These are phyloP conservation scores for Cladobotryum protrusum DNA, from an alignment of 2,329 filamentous ascomycete species.

Conservation along the genomic window DNA sequence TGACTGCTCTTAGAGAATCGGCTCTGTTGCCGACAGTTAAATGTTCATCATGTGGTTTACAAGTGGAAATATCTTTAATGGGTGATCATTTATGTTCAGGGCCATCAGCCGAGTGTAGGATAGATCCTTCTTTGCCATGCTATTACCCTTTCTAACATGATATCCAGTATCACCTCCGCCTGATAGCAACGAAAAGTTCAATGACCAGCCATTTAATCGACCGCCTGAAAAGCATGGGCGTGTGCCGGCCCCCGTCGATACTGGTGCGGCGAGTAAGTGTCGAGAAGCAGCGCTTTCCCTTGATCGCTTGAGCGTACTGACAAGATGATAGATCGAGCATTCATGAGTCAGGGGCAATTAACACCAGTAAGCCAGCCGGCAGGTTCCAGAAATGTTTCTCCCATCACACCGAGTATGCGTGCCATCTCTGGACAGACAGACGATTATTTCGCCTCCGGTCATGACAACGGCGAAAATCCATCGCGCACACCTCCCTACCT, in stretches of 20 bases:
- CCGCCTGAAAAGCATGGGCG: conserved; percentile 33
- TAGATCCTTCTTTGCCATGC: background rate
- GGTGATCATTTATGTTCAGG: conserved; percentile 71
- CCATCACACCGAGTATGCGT: conserved; percentile 46
- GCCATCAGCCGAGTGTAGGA: conserved; percentile 42
- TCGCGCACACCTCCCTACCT: conserved; percentile 33
- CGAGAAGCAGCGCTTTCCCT: background rate
- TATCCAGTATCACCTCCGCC: conserved; percentile 34
- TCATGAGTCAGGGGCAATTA: conserved; percentile 49
- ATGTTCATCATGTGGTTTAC: conserved; percentile 71
- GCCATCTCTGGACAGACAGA: conserved; percentile 37
- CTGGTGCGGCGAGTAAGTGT: conserved; percentile 45
- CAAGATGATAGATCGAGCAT: conserved; percentile 45
- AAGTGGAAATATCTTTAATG: conserved; percentile 81
- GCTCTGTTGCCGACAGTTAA: conserved; percentile 77
- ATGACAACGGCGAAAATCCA: conserved; percentile 28
- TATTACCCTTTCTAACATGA: conserved; percentile 1
- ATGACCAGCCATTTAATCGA: conserved; percentile 17
- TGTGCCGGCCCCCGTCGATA: conserved; percentile 44
- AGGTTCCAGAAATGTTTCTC: conserved; percentile 57
- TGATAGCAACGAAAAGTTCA: conserved; percentile 25
- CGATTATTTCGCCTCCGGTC: conserved; percentile 37
- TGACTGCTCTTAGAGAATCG: conserved; percentile 53
- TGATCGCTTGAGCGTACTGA: conserved; percentile 12
- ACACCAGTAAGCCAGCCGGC: conserved; percentile 58